Percentiles rank a stretch among this genome's conserved stretches.
Conservation (phyloP, 2,329 filamentous ascomycete species). For the Ceratocystis eucalypticola region DNA sequence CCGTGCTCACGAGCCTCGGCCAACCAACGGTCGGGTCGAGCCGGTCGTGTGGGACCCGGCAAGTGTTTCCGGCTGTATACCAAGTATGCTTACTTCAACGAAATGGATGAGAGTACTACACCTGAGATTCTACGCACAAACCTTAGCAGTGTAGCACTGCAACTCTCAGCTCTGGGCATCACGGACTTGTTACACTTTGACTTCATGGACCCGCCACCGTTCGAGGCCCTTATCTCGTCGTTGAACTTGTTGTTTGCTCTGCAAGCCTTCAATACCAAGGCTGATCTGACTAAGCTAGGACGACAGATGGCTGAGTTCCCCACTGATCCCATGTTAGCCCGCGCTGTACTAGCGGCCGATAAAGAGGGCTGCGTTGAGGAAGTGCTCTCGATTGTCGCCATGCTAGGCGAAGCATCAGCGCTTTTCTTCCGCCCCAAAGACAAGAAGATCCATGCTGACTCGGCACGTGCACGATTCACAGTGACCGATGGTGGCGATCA, state of each 20-base stretch:
- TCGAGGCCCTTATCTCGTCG: constrained; percentile 76
- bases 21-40: constrained; percentile 83
- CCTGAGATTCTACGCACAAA: constrained; percentile 91
- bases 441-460: constrained; percentile 92
- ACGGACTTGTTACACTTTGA: constrained; percentile 88
- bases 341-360: constrained; percentile 75
- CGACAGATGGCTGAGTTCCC: constrained; percentile 94
- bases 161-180: constrained; percentile 81
- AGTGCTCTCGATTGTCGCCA: constrained; percentile 81
- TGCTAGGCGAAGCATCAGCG: constrained; percentile 77
- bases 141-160: constrained; percentile 67
- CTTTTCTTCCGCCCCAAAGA: constrained; percentile 94
- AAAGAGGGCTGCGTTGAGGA: constrained; percentile 90
- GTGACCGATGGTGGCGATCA: constrained; percentile 86
- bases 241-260: constrained; percentile 86
- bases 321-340: constrained; percentile 80
- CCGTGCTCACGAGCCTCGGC: constrained; percentile 85
- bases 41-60: constrained; percentile 79
- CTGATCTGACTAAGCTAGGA: constrained; percentile 78
- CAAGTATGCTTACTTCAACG: constrained; percentile 86
- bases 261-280: constrained; percentile 75
- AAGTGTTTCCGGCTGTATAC: constrained; percentile 93
- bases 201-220: constrained; percentile 87
- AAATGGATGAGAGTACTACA: constrained; percentile 81
- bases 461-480: constrained; percentile 76